Base-by-base conservation (phyloP, 352 stramenopile species). In the Elongisporangium undulatum region DNA sequence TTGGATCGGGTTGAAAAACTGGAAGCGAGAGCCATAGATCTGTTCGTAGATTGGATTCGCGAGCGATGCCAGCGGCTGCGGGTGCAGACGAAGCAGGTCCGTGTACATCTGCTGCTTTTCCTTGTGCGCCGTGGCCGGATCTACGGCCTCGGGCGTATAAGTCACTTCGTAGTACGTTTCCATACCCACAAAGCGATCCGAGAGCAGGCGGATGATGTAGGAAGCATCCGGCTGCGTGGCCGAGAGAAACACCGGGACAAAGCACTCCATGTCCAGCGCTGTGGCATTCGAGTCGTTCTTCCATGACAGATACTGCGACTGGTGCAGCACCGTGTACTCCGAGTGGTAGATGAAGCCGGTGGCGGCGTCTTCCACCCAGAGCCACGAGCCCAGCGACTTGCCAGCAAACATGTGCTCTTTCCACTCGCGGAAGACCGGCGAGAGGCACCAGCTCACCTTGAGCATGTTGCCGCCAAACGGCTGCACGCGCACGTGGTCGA, bases 361-460 rank as follows among this genome's bases (percentile, higher is more conserved):
- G 17, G 86, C 71, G 0, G 80, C 80, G 65, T 99, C 97, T 82
- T 99, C 97, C 13, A 99, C 89, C 97, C 97, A 99, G 13, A 99
- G 70, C 95, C 96, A 99, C 39, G 97, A 99, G 16, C 78, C 70
- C 13, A 92, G 62, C 8, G 71, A 76, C 51, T 84, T 85, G 6
- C 82, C 79, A 10, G 75, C 69, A 9, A 89, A 80, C 8, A 67
- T 64, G 20, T 73, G 61, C 45, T 92, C 84, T 23, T 82, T 84
- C 84, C 84, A 94, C 49, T 88, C 75, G 0, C 68, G 67, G 49
- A 94, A 90, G n/a, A 92, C 64, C 4, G 84, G 84, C 13, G 59
- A 66, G 0, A 94, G 62, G 12, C 76, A 58, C 39, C 99, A 90
- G n/a, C 89, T 85, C 6, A 99, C 66, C 39, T 88, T 87, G 4